Evolutionary conservation across 2,329 filamentous ascomycete genomes (phyloP), one percentile per base, ranked within the genome.

Genomic region (Celoporthe dispersa): DNA sequence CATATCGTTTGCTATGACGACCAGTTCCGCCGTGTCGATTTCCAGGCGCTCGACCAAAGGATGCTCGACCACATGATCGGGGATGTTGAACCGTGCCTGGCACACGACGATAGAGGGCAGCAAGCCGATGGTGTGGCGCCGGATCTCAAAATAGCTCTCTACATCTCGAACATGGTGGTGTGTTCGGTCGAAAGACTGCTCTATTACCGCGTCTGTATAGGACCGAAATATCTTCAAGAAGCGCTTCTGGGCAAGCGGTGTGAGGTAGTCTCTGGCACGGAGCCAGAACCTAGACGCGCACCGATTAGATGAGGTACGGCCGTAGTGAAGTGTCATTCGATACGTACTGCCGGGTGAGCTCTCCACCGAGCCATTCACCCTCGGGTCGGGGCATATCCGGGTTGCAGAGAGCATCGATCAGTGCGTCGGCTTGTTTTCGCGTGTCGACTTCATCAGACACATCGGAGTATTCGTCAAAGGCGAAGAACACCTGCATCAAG

Each of bases 401-500:
- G 37, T 73, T 60, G 22, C 55, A 53, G 16, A 77, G 39, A 0
- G 75, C 75, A 31, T 77, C 73, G 60, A 71, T 72, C n/a, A 74
- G 51, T 25, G 69, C 60, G 12, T 51, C 33, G 1, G 62, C 71
- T 31, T 74, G 67, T 8, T 62, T 11, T 16, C 66, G 41, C 0
- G 71, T 68, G 4, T 74, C 70, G 1, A 60, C 37, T 1, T 67
- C 64, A 5, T 60, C 61, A 0, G 68, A 48, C 7, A 67, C 55
- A 68, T 76, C 75, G 0, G 75, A 73, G 62, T 72, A 66, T 41
- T 76, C 75, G 51, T 76, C 75, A 11, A 75, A 71, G 33, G 75
- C 69, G 59, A 76, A 77, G 67, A 75, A 76, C 16, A 77, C 64
- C 62, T 76, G 73, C 74, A 77, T 76, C 6, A 76, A 51, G 59